Percentiles rank a stretch among this genome's conserved stretches.
These are phyloP conservation scores for Groenewaldozyma sp. DNA, from an alignment of 1,139 yeast species.

Conservation along the genomic window DNA sequence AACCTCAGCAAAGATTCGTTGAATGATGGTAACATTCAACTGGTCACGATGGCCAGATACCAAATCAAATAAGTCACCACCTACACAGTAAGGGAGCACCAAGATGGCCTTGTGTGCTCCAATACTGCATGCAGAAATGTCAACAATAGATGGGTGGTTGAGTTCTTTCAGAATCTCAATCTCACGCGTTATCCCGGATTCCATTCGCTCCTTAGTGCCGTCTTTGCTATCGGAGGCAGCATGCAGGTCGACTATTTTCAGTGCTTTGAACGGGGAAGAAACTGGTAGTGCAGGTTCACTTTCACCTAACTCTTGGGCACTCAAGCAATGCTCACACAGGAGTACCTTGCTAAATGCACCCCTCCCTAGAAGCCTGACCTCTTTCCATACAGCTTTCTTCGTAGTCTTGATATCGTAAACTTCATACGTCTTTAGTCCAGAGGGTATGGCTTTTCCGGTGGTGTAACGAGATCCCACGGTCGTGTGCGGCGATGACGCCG, in stretches of 20 bases:
- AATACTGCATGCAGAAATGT: conserved; percentile 31
- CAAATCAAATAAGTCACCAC: conserved; percentile 75
- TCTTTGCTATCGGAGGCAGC: conserved; percentile 8
- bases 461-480: no score
- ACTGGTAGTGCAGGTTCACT: conserved; percentile 28
- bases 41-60: conserved; percentile 37
- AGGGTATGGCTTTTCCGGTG: neutral
- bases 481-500: neutral
- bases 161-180: conserved; percentile 46
- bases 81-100: conserved; percentile 66
- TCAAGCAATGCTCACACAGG: conserved; percentile 26
- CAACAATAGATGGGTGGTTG: conserved; percentile 37
- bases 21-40: conserved; percentile 28
- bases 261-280: neutral
- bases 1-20: conserved; percentile 60
- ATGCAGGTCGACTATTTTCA: conserved; percentile 27
- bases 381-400: conserved; percentile 27
- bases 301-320: conserved; percentile 33
- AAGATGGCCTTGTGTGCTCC: conserved; percentile 35
- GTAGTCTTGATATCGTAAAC: conserved; percentile 20
- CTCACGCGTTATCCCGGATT: conserved; percentile 68
- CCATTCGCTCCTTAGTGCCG: conserved; percentile 29
- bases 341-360: conserved; percentile 35
- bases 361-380: conserved; percentile 28
- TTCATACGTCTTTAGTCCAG: conserved; percentile 16